phyloP scores from a whole-genome alignment of 352 stramenopile genomes.

The Nothophytophthora sp. region DNA sequence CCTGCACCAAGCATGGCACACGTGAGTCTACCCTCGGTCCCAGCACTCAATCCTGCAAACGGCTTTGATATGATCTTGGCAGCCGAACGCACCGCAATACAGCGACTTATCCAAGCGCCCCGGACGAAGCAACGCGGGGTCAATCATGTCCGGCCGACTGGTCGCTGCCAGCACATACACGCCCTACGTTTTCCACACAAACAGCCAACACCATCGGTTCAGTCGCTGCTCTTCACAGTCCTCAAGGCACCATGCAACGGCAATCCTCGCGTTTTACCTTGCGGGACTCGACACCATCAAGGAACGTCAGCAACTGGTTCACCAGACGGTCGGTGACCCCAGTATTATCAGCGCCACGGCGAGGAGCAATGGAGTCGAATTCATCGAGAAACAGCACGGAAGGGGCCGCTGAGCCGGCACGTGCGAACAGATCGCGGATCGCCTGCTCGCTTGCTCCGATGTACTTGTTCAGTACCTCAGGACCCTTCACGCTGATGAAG shows the following conservation, averaged over 20 bases:
- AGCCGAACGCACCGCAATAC: conserved; percentile 69
- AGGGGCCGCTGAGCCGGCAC: conserved; percentile 71
- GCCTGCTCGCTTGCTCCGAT: conserved; percentile 90
- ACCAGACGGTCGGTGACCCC: conserved; percentile 97
- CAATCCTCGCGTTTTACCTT: too few species aligned
- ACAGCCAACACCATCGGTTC: conserved; percentile 2
- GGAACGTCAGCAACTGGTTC: conserved; percentile 98
- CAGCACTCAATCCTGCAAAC: not conserved
- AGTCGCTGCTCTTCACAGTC: not conserved
- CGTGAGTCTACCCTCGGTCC: too few species aligned
- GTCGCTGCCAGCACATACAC: conserved; percentile 97
- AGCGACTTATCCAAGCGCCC: conserved; percentile 95
- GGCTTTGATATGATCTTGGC: not conserved
- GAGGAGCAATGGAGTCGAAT: conserved; percentile 96
- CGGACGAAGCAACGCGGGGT: conserved; percentile 94
- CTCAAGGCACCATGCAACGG: not conserved
- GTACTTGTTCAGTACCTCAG: conserved; percentile 92
- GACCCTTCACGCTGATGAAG: conserved; percentile 92
- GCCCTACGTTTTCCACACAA: conserved; percentile 27
- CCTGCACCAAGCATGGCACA: conserved; percentile 35
- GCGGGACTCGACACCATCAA: conserved; percentile 95
- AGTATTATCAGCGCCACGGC: conserved; percentile 92
- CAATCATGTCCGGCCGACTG: conserved; percentile 97
- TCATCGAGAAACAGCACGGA: conserved; percentile 89
- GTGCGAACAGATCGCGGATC: conserved; percentile 86